Evolutionary conservation across 441 rosid genomes (phyloP), one percentile per base, ranked within the genome.

Genomic region (Arabidopsis hybrid): DNA sequence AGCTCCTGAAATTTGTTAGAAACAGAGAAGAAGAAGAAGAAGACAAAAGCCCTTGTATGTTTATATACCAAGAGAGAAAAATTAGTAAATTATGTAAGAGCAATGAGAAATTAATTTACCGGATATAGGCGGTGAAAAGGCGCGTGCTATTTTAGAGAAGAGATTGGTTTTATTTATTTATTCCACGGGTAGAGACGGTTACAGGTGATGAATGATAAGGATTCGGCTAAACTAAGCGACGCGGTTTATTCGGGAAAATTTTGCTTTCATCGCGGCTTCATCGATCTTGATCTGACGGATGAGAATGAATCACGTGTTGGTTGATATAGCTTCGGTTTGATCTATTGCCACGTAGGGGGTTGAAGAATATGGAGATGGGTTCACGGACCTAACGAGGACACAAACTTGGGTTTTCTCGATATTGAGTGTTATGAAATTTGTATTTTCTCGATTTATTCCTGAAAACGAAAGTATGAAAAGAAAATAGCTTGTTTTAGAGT

Each of bases 1-100:
- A 55, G 67, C 68, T 75, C 79, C 75, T 69, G 74, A 62, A 61
- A 43, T 53, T 68, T 68, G 64, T 68, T 68, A 55, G 63, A 40
- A 49, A 60, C 14, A 31, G 43, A 21, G 26, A 21, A 40, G 66
- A 39, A 10, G 61, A 51, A 49, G 67, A 61, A 70, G 58, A 35
- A 34, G 71, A 77, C 52, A 64, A 14, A 29, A 40, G 17, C n/a
- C 21, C 34, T 16, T n/a, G 7, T 0, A n/a, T 10, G 38, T 68
- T 67, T 75, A 42, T 67, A 67, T 66, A 63, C 32, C 21, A 11
- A 11, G 11, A 35, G 32, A 40, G 13, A 34, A 67, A 65, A 49
- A 40, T 35, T 46, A 76, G 65, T 0, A 69, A 53, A 32, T 72
- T 61, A 7, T 8, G 21, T 17, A 12, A 55, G 17, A 13, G 6